Evolutionary conservation across 768 basidiomycete genomes (phyloP), one percentile per base, ranked within the genome.

Genomic region (Tulasnella sp.): DNA sequence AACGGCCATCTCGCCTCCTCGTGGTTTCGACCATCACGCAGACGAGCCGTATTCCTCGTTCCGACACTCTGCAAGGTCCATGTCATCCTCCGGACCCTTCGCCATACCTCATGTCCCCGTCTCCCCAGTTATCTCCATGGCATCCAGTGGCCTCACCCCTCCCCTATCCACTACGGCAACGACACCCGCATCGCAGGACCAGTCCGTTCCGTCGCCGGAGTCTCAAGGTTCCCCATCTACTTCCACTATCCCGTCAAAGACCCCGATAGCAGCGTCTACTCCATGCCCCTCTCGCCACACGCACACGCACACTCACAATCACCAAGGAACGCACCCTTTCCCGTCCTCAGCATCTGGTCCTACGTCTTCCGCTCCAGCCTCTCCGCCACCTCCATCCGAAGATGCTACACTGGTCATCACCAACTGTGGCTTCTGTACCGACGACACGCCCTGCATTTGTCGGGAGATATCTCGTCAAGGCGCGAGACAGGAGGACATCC

Each of bases 391-490:
- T 73, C 23, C 42, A 55, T 79, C 77, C 80, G n/a, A 84, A 7
- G 80, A 83, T 32, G 81, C 81, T 81, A 83, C 82, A 4, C 87
- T 89, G 77, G 84, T 87, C 18, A 82, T 87, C 5, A 88, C 90
- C 80, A 87, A 88, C 78, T 96, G 94, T 82, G 91, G 93, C 3
- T 90, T 94, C 83, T 96, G 95, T 83, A 88, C 85, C 78, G 89
- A 90, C 67, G 87, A 87, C 78, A 88, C 88, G 20, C 88, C 90
- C 55, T 96, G 95, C 82, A 88, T 95, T 61, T 96, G 94, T 83
- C 88, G 89, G 76, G 92, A 93, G 82, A 78, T 82, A 48, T 80
- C 80, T n/a, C 81, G 81, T 70, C 69, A 82, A 61, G 77, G 78
- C 26, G 61, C 42, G 15, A 71, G n/a, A 23, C 61, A 23, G 44